Evolutionary conservation across 2,329 filamentous ascomycete genomes (phyloP).

Genomic region (Cercospora nicotianae): DNA sequence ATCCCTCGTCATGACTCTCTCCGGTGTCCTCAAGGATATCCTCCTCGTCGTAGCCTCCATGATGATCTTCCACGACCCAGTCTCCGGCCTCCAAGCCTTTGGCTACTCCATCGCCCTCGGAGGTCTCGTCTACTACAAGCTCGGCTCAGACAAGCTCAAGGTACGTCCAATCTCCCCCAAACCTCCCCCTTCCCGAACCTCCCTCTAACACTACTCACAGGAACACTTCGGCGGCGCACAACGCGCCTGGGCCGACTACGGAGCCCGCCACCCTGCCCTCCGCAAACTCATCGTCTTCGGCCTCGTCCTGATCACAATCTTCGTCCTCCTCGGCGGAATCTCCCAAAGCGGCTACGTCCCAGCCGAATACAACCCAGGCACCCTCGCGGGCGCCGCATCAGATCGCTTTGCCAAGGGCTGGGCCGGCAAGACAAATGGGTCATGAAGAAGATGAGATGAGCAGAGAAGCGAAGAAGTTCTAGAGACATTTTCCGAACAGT

Average conservation of each 20-base stretch:
- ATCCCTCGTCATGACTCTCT: slow-evolving; percentile 80
- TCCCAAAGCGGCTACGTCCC: slow-evolving; percentile 33
- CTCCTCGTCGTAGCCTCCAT: slow-evolving; percentile 77
- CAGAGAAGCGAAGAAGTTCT: background rate
- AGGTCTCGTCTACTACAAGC: slow-evolving; percentile 84
- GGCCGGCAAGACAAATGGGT: slow-evolving; percentile 22
- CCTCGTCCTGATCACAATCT: slow-evolving; percentile 61
- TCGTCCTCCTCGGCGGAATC: slow-evolving; percentile 64
- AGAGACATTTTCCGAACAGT: background rate
- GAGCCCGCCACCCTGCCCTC: slow-evolving; percentile 70
- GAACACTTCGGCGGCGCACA: slow-evolving; percentile 70
- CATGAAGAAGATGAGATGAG: slow-evolving; percentile 7
- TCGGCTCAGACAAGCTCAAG: slow-evolving; percentile 77
- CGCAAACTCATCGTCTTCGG: slow-evolving; percentile 75
- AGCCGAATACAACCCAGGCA: slow-evolving; percentile 28
- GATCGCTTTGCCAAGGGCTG: slow-evolving; percentile 20
- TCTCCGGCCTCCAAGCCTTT: slow-evolving; percentile 75
- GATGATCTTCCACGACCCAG: slow-evolving; percentile 76
- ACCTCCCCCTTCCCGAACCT: background rate
- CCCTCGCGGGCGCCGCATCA: slow-evolving; percentile 13
- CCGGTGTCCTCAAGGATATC: slow-evolving; percentile 85
- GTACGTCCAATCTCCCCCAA: background rate
- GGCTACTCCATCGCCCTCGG: slow-evolving; percentile 77
- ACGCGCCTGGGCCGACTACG: slow-evolving; percentile 85
- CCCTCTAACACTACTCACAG: slow-evolving; percentile 25